A percentile compares a stretch with the other conserved stretches of the same genome.
These are phyloP conservation scores for Coniochaeta prunicola DNA, from an alignment of 2,329 filamentous ascomycete species.

Conservation along the genomic window DNA sequence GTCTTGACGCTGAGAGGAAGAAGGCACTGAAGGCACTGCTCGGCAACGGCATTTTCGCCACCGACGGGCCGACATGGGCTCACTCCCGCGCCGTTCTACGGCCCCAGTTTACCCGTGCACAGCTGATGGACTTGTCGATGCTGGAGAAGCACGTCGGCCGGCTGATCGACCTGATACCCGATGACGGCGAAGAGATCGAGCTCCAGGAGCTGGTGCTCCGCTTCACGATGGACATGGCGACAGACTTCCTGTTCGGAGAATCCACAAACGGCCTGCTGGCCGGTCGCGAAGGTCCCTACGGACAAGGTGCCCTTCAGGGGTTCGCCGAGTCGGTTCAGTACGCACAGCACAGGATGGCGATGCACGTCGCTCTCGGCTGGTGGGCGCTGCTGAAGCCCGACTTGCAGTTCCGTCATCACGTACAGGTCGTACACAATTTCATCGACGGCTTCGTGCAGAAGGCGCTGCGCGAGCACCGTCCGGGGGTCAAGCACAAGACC, in stretches of 20 bases:
- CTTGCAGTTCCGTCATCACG: conserved; percentile 27
- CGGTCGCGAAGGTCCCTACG: conserved; percentile 19
- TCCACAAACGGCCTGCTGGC: conserved; percentile 30
- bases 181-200: conserved; percentile 48
- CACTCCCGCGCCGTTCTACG: conserved; percentile 43
- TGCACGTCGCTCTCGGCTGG: conserved; percentile 32
- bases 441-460: conserved; percentile 39
- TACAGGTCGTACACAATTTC: conserved; percentile 35
- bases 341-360: conserved; percentile 30
- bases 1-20: conserved; percentile 29
- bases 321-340: conserved; percentile 45
- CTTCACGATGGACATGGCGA: conserved; percentile 60
- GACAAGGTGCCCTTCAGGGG: conserved; percentile 15
- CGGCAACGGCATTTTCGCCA: conserved; percentile 46
- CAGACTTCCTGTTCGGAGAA: conserved; percentile 52
- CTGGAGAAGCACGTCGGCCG: conserved; percentile 63
- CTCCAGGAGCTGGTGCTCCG: conserved; percentile 57
- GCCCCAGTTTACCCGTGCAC: conserved; percentile 46
- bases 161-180: conserved; percentile 51
- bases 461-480: conserved; percentile 20
- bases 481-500: conserved; percentile 20
- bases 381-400: conserved; percentile 25
- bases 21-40: conserved; percentile 33
- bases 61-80: conserved; percentile 46
- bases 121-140: conserved; percentile 59